Evolutionary conservation across 495 filamentous ascomycete species (phyloP).

Genomic region (Trichoderma orchidacearum): DNA sequence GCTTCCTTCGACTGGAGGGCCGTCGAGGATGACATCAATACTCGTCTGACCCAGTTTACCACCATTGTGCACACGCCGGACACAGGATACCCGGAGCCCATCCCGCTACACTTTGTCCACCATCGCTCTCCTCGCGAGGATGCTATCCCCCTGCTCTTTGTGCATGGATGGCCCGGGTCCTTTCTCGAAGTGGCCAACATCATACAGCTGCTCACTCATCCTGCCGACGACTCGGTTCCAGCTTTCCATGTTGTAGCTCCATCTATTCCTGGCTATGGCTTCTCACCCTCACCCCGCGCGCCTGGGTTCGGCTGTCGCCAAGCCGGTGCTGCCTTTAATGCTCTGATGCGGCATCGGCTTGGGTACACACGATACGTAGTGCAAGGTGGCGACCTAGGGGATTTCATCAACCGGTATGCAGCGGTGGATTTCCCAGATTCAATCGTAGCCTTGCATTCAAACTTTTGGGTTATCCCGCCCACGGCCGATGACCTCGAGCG

Average conservation of each 20-base stretch:
- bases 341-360: constrained; percentile 51
- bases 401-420: constrained; percentile 14
- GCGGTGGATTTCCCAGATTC: constrained; percentile 21
- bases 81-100: constrained; percentile 3
- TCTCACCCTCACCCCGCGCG: constrained; percentile 35
- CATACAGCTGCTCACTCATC: constrained; percentile 37
- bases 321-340: constrained; percentile 46
- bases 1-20: neutral
- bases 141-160: constrained; percentile 42
- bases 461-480: neutral
- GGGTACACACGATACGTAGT: constrained; percentile 49
- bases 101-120: constrained; percentile 4
- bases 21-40: neutral
- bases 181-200: constrained; percentile 55
- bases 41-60: neutral
- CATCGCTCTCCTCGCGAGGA: constrained; percentile 9
- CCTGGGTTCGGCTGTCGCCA: constrained; percentile 44
- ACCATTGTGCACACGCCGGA: constrained; percentile 10
- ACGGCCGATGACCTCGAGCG: neutral
- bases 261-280: constrained; percentile 56
- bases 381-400: constrained; percentile 22
- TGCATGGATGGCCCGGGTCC: constrained; percentile 54
- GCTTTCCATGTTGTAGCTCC: constrained; percentile 52
- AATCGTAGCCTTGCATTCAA: constrained; percentile 6
- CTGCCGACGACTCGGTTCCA: constrained; percentile 23